phyloP scores from a whole-genome alignment of 768 basidiomycete genomes.

The Lactifluus piperatus region DNA sequence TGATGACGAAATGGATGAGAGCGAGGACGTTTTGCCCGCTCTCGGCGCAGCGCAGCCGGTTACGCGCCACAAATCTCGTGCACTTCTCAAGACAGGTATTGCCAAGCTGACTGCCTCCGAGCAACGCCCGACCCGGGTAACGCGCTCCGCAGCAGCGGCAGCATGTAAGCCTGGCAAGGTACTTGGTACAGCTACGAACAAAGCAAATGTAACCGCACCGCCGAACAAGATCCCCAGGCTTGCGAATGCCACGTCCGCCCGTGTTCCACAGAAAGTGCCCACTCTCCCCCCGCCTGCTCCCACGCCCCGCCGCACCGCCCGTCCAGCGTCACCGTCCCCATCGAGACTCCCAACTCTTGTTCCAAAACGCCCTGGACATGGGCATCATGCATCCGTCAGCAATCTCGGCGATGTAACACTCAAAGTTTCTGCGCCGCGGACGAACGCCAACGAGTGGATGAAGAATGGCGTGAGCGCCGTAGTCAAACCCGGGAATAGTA shows the following conservation, averaged over 20 bases:
- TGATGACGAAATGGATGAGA: slow-evolving; percentile 50
- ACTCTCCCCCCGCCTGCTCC: slow-evolving; percentile 28
- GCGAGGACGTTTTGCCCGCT: slow-evolving; percentile 55
- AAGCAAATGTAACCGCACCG: slow-evolving; percentile 26
- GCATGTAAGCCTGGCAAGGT: slow-evolving; percentile 23
- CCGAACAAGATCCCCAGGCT: slow-evolving; percentile 36
- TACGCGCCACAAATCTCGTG: slow-evolving; percentile 21
- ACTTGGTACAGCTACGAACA: slow-evolving; percentile 20
- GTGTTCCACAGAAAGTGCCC: slow-evolving; percentile 29
- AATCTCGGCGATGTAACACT: slow-evolving; percentile 42
- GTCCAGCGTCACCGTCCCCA: slow-evolving; percentile 58
- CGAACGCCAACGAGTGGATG: slow-evolving; percentile 51
- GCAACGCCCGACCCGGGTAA: slow-evolving; percentile 64
- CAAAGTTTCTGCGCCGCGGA: slow-evolving; percentile 28
- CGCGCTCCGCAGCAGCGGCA: slow-evolving; percentile 50
- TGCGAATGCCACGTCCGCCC: slow-evolving; percentile 37
- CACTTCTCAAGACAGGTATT: slow-evolving; percentile 28
- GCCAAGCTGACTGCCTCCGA: slow-evolving; percentile 55
- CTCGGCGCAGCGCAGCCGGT: slow-evolving; percentile 42
- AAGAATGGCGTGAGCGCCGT: slow-evolving; percentile 59
- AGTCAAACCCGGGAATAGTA: slow-evolving; percentile 56
- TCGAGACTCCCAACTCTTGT: slow-evolving; percentile 72
- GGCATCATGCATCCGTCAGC: slow-evolving; percentile 33
- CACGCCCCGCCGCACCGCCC: slow-evolving; percentile 31
- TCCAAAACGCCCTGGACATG: slow-evolving; percentile 36